phyloP scores from a whole-genome alignment of 805 yeast species.

The Geotrichum ghanense region DNA sequence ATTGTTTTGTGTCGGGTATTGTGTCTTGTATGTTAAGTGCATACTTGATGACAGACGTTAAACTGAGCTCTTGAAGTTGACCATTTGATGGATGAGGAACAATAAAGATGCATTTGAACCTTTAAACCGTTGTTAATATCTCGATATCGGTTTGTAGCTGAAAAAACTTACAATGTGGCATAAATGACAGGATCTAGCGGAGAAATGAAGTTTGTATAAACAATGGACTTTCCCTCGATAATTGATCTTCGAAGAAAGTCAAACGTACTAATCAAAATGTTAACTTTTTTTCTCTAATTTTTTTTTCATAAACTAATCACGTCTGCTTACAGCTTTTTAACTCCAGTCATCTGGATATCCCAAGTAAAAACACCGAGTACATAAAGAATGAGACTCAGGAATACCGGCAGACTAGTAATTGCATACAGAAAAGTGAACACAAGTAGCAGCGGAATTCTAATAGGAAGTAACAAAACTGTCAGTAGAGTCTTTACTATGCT shows the following conservation, averaged over 20 bases:
- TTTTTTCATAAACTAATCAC: too few relatives aligned
- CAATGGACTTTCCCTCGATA: constrained; percentile 15
- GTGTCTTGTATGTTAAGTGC: not conserved
- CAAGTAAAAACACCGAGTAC: not conserved
- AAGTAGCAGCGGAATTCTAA: not conserved
- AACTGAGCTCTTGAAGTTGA: constrained; percentile 11
- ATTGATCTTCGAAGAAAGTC: not conserved
- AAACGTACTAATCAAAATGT: not conserved
- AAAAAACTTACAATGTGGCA: constrained; percentile 13
- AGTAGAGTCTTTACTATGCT: not conserved
- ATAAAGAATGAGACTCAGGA: not conserved
- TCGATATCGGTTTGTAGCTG: too few relatives aligned
- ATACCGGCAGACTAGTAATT: not conserved
- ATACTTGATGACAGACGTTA: constrained; percentile 11
- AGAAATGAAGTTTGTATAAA: constrained; percentile 45
- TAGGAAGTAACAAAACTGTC: not conserved
- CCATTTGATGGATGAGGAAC: constrained; percentile 31
- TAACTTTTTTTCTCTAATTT: too few relatives aligned
- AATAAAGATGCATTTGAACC: constrained; percentile 27
- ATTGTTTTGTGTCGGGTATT: not conserved
- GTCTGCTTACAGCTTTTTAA: not conserved
- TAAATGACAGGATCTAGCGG: constrained; percentile 44
- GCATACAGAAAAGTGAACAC: not conserved
- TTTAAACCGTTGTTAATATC: too few relatives aligned
- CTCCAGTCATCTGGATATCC: not conserved